These are phyloP conservation scores for Malassezia caprae DNA, from an alignment of 1,284 basidiomycete species.

Conservation along the genomic window DNA sequence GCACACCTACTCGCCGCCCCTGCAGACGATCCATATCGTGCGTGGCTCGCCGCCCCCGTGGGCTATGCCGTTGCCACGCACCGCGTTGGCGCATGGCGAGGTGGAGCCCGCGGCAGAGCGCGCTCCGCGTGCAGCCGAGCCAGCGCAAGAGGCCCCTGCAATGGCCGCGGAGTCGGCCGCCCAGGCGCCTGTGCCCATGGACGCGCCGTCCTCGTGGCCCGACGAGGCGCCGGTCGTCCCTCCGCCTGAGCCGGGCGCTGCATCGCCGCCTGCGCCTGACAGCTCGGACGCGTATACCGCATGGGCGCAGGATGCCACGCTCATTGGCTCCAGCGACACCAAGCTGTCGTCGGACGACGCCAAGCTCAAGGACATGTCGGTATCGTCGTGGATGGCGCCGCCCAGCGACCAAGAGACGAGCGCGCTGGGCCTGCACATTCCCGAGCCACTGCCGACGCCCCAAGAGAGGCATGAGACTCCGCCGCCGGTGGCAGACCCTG, in stretches of 20 bases:
- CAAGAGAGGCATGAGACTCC: neutral
- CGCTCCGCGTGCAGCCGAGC: neutral
- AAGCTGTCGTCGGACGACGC: neutral
- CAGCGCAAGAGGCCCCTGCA: neutral
- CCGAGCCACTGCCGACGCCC: neutral
- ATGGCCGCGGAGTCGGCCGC: too few relatives aligned
- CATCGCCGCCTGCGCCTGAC: neutral
- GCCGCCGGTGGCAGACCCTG: neutral
- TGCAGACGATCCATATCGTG: conserved; percentile 7
- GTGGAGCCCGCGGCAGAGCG: neutral
- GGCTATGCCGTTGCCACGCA: neutral
- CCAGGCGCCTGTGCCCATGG: neutral
- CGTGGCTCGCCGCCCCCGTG: conserved; percentile 5
- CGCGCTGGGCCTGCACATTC: neutral
- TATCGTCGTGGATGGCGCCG: neutral
- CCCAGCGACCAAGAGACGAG: neutral
- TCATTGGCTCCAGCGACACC: neutral
- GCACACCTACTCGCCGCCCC: conserved; percentile 1
- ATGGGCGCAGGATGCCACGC: neutral
- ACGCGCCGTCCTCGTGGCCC: neutral
- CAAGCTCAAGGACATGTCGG: neutral
- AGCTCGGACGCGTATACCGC: neutral
- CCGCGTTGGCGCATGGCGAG: neutral
- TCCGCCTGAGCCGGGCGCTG: neutral
- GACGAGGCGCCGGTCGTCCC: neutral